Base-by-base conservation (phyloP, 148 eudicot species). In the Nyssa sinensis region DNA sequence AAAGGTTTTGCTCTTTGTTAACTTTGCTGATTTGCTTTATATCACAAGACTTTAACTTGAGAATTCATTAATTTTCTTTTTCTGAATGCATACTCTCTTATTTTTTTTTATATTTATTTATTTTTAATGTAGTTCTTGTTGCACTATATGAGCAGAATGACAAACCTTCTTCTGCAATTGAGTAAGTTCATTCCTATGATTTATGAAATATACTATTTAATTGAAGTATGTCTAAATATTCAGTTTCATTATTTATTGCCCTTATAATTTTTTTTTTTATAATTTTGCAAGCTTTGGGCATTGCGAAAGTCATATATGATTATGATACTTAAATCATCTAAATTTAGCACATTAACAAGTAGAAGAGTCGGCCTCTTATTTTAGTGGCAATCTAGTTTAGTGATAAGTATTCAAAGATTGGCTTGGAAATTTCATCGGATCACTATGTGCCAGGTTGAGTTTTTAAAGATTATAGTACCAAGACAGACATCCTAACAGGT, bases 141-240 rank as follows among this genome's bases (percentile, higher is more conserved):
- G 90, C 98, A 35, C 85, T 94, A 63, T 94, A 94, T 65, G 98
- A 94, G 83, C 95, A 92, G 81, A 87, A 88, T 66, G 89, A 87
- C 71, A 92, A 90, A 81, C 98, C 98, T 66, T 75, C 85, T 35
- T 88, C 96, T 67, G 92, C 98, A 68, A 58, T 90, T 61, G 98
- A 94, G 98, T 94, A 85, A 90, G 96, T 81, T 35, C 67, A 35
- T 72, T 51, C 17, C 35, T 47, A 6, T 25, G 29, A 37, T 63
- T 34, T 23, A 29, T 25, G 1, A 35, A 49, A 3, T 53, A 13
- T n/a, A 49, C 58, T n/a, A 37, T 33, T 62, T n/a, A 11, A 25
- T 55, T 69, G 51, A 16, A n/a, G 27, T n/a, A 24, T 53, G 59
- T 55, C 39, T 75, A 5, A n/a, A n/a, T 62, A 33, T 70, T 24